Percentiles rank a stretch among this genome's conserved stretches.
Evolutionary conservation across 371 early-diverging fungal genomes (phyloP).

Genomic region (Coemansia sp.): DNA sequence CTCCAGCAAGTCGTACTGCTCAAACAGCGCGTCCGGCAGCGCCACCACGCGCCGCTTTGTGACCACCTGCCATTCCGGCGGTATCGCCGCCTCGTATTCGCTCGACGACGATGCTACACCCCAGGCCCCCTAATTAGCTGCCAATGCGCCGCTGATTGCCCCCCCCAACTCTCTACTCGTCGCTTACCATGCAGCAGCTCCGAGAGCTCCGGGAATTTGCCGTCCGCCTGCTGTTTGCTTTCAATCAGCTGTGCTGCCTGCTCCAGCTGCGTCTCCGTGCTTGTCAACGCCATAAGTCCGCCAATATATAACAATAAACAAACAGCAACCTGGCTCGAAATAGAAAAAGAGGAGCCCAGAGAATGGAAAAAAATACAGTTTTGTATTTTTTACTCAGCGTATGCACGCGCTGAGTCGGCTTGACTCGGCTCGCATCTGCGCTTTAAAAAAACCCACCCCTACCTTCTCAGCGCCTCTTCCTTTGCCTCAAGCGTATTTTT

Average conservation of each 20-base stretch:
- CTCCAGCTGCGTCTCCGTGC: slow-evolving; percentile 8
- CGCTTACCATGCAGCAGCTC: slow-evolving; percentile 49
- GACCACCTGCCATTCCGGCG: slow-evolving; percentile 56
- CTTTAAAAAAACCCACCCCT: too few relatives aligned
- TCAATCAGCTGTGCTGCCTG: slow-evolving; percentile 33
- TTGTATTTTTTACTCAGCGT: too few relatives aligned
- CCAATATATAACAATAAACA: too few relatives aligned
- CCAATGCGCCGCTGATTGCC: background rate
- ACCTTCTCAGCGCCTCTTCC: too few relatives aligned
- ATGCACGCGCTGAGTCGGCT: too few relatives aligned
- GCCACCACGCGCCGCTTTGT: slow-evolving; percentile 55
- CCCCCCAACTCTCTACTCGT: too few relatives aligned
- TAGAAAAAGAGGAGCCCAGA: background rate
- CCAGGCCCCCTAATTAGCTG: background rate
- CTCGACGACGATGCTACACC: slow-evolving; percentile 49
- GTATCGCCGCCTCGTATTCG: slow-evolving; percentile 48
- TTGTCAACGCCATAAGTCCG: slow-evolving; percentile 6
- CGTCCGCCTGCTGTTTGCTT: slow-evolving; percentile 32
- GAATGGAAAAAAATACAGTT: too few relatives aligned
- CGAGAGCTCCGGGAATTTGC: slow-evolving; percentile 40
- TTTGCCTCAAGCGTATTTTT: too few relatives aligned
- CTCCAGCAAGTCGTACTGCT: slow-evolving; percentile 69
- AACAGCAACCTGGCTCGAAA: background rate
- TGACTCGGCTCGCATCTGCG: too few relatives aligned
- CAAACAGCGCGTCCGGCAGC: slow-evolving; percentile 69